Conservation (phyloP, 2,329 filamentous ascomycete species). For the Myriosclerotinia duriaeana region DNA sequence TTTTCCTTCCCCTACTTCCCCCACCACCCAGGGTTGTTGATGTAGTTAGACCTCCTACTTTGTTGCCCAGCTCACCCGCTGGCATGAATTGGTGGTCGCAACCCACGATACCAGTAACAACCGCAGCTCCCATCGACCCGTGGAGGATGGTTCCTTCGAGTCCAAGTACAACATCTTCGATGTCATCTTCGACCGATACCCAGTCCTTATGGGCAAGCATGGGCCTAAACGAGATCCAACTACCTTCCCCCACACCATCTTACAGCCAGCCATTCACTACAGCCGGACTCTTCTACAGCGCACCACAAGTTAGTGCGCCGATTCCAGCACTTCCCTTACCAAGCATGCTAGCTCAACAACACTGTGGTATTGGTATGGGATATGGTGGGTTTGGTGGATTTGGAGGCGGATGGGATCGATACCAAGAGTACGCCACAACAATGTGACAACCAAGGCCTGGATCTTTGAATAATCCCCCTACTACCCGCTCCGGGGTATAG, state of each 20-base stretch:
- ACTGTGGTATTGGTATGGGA: conserved; percentile 75
- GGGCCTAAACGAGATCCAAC: conserved; percentile 68
- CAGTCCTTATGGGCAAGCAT: conserved; percentile 78
- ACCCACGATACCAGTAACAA: conserved; percentile 59
- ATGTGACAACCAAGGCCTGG: conserved; percentile 69
- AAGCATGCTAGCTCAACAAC: conserved; percentile 78
- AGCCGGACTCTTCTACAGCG: conserved; percentile 74
- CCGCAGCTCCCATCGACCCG: conserved; percentile 73
- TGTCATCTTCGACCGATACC: conserved; percentile 55
- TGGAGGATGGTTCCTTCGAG: conserved; percentile 93
- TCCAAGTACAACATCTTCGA: conserved; percentile 69
- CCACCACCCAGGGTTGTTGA: conserved; percentile 86
- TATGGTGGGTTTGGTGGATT: conserved; percentile 74
- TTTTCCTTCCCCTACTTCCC: conserved; percentile 83
- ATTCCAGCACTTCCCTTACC: conserved; percentile 78
- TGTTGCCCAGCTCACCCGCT: conserved; percentile 79
- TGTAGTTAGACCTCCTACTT: conserved; percentile 78
- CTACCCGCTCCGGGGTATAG: conserved; percentile 50
- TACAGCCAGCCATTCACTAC: conserved; percentile 78
- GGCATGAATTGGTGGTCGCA: conserved; percentile 80
- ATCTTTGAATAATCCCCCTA: conserved; percentile 48
- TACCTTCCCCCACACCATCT: conserved; percentile 76
- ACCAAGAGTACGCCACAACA: conserved; percentile 79
- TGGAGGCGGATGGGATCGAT: conserved; percentile 70
- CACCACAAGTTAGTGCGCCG: conserved; percentile 70